Conservation (phyloP, 1,284 basidiomycete genomes). For the Rhodotorula sp. region DNA sequence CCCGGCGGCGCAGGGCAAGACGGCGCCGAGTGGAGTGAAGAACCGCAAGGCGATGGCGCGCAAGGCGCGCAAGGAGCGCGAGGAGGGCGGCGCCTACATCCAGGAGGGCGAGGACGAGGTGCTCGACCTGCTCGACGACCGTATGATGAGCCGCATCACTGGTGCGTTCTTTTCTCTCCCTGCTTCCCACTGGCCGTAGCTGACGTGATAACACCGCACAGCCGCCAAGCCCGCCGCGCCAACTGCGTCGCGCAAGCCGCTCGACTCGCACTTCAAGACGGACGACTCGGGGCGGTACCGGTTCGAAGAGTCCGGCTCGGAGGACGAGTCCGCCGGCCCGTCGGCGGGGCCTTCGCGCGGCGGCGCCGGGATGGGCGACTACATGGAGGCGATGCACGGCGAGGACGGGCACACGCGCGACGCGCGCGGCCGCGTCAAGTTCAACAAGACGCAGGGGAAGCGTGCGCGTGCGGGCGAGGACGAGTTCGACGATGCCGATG, state of each 20-base stretch:
- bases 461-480: conserved; percentile 70
- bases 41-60: conserved; percentile 45
- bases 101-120: conserved; percentile 90
- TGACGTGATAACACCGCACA: conserved; percentile 48
- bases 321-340: conserved; percentile 56
- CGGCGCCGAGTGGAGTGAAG: conserved; percentile 48
- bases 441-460: conserved; percentile 91
- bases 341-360: conserved; percentile 49
- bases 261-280: conserved; percentile 71
- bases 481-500: conserved; percentile 57
- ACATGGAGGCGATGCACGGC: conserved; percentile 75
- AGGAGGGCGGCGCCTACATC: conserved; percentile 57
- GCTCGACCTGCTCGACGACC: conserved; percentile 87
- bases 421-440: conserved; percentile 80
- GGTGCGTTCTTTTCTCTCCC: conserved; percentile 55
- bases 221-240: conserved; percentile 55
- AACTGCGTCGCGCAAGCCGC: conserved; percentile 69
- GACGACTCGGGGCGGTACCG: conserved; percentile 90
- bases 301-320: conserved; percentile 62
- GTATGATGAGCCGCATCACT: conserved; percentile 69
- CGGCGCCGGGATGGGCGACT: conserved; percentile 59
- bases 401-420: conserved; percentile 87
- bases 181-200: conserved; percentile 17
- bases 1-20: conserved; percentile 34
- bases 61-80: conserved; percentile 38